A percentile compares a stretch with the other conserved stretches of the same genome.
These are phyloP conservation scores for Pseudogymnoascus pannorum DNA, from an alignment of 2,329 filamentous ascomycete genomes.

Conservation along the genomic window DNA sequence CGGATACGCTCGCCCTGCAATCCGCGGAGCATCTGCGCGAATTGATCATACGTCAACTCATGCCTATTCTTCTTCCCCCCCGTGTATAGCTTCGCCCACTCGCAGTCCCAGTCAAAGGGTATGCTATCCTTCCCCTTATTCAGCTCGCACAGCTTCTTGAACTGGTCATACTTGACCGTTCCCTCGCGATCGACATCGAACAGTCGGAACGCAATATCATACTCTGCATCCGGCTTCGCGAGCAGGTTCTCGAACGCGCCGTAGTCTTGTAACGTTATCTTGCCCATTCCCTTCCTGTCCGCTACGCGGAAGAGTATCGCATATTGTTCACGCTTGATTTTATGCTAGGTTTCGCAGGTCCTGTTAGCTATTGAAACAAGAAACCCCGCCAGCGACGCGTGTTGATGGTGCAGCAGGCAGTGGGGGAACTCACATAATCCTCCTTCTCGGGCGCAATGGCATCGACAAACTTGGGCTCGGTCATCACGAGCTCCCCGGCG, in stretches of 20 bases:
- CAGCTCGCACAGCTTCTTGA: constrained; percentile 75
- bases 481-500: constrained; percentile 73
- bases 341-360: constrained; percentile 56
- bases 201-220: constrained; percentile 95
- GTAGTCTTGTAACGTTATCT: constrained; percentile 79
- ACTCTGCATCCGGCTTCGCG: constrained; percentile 90
- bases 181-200: constrained; percentile 85
- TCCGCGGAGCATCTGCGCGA: constrained; percentile 95
- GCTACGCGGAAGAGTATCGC: constrained; percentile 87
- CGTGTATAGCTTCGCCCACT: constrained; percentile 93
- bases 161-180: constrained; percentile 80
- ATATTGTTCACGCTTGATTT: constrained; percentile 95
- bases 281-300: constrained; percentile 67
- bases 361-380: constrained; percentile 6
- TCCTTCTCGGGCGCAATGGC: constrained; percentile 80
- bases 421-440: constrained; percentile 83
- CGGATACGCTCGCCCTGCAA: constrained; percentile 92
- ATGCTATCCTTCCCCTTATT: constrained; percentile 82
- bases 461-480: constrained; percentile 78
- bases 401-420: constrained; percentile 2
- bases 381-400: not conserved
- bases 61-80: constrained; percentile 83
- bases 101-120: constrained; percentile 93
- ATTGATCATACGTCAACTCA: constrained; percentile 89
- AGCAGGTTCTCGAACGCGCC: constrained; percentile 89